Conservation (phyloP, 2,329 filamentous ascomycete species). For the Epichloe scottii region DNA sequence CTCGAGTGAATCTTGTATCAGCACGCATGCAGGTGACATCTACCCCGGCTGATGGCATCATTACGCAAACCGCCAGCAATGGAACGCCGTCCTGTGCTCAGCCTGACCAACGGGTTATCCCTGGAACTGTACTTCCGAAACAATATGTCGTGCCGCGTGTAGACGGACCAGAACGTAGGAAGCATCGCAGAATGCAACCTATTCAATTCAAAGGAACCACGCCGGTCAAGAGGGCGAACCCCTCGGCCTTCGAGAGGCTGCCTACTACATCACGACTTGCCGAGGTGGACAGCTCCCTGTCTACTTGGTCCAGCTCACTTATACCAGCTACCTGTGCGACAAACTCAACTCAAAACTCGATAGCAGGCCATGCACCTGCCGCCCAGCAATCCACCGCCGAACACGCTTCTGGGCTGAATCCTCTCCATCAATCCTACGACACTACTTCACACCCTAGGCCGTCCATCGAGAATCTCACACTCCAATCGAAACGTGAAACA, state of each 20-base stretch:
- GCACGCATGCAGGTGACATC: conserved; percentile 9
- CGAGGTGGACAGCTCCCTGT: conserved; percentile 13
- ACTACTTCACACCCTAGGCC: neutral
- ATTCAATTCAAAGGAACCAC: conserved; percentile 12
- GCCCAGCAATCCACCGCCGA: neutral
- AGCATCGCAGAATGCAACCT: conserved; percentile 14
- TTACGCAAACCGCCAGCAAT: conserved; percentile 8
- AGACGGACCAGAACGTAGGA: conserved; percentile 1
- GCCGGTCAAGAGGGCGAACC: neutral
- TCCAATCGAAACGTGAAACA: neutral
- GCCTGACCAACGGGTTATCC: conserved; percentile 12
- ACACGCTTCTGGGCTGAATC: neutral
- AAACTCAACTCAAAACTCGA: conserved; percentile 1
- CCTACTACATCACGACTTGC: conserved; percentile 11
- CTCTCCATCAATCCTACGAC: neutral
- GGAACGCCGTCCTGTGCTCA: conserved; percentile 23
- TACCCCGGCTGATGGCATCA: conserved; percentile 3
- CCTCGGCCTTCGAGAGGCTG: conserved; percentile 7
- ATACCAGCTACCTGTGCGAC: conserved; percentile 14
- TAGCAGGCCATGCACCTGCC: neutral
- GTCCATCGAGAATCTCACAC: neutral
- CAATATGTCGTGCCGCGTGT: neutral
- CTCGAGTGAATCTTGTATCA: conserved; percentile 15
- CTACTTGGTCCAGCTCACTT: conserved; percentile 17
- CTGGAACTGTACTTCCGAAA: conserved; percentile 7